Base-by-base conservation (phyloP, 2,329 filamentous ascomycete species). In the Fusarium equiseti region DNA sequence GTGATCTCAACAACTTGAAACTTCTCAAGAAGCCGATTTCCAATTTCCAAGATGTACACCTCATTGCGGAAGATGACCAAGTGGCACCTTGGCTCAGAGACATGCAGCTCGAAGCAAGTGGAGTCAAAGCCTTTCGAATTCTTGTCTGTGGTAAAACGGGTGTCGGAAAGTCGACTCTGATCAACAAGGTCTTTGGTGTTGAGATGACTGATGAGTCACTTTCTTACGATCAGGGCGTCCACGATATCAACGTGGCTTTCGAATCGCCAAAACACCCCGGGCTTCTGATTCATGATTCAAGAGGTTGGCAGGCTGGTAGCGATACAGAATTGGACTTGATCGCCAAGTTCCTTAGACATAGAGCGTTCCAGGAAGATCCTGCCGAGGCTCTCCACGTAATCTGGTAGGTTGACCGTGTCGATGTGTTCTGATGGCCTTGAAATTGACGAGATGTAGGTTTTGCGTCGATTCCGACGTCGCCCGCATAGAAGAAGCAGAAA, bases 101-200 rank as follows among this genome's bases (percentile, higher is more conserved):
- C 8, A 71, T 76, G 59, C 66, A 75, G 3, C 50, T 75, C 2
- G 55, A 73, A 48, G 73, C 70, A 13, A 75, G 73, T 35, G 71
- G 71, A 2, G 73, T 75, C 3, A 75, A 73, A 22, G 73, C 73
- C 9, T 75, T 75, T 13, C 63, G 73, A 46, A 75, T 75, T 1
- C 20, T 75, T 2, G 73, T 75, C 0, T 75, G 73, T 2, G 73
- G 73, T 3, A 75, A 75, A 29, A 75, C 73, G 5, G 73, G 73
- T 1, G 73, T 75, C 1, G 73, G 73, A 1, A 75, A 75, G 5
- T 75, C 73, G n/a, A 75, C 73, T 0, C 26, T 75, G n/a, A 75
- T 75, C 44, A 75, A 75, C 52, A 75, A 73, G 16, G 73, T 75
- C 5, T 75, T 75, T 50, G 73, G 73, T 2, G 73, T 75, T 24